These are phyloP conservation scores for Chaetomiaceae sp. DNA, from an alignment of 2,329 filamentous ascomycete species.

Conservation along the genomic window DNA sequence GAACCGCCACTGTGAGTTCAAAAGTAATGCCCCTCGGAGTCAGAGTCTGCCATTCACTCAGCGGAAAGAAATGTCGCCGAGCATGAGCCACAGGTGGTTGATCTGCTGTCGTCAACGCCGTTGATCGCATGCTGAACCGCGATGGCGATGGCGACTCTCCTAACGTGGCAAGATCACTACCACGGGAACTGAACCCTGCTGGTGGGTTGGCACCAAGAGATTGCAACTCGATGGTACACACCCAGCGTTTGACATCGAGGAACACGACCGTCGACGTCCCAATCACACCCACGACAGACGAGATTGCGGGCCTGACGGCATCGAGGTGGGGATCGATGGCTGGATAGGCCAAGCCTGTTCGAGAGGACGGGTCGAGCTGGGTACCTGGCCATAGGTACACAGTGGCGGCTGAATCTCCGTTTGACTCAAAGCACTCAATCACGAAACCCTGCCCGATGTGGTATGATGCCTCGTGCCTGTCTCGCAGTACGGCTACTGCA, in stretches of 20 bases:
- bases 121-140: not conserved
- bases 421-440: slow-evolving; percentile 4
- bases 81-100: not conserved
- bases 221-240: slow-evolving; percentile 27
- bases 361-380: slow-evolving; percentile 6
- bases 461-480: not conserved
- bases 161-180: not conserved
- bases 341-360: not conserved
- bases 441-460: slow-evolving; percentile 7
- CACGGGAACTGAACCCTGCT: not conserved
- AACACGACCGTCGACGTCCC: slow-evolving; percentile 22
- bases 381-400: slow-evolving; percentile 11
- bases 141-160: not conserved
- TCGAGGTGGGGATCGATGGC: slow-evolving; percentile 11
- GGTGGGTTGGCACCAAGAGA: not conserved
- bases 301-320: slow-evolving; percentile 7
- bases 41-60: slow-evolving; percentile 21
- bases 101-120: not conserved
- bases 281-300: slow-evolving; percentile 16
- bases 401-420: not conserved
- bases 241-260: slow-evolving; percentile 26
- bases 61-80: slow-evolving; percentile 22
- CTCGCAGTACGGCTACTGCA: no score
- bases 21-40: not conserved
- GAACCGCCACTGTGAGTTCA: not conserved